Evolutionary conservation across 1,139 yeast species (phyloP).

Genomic region (Suhomyces panamericanus): DNA sequence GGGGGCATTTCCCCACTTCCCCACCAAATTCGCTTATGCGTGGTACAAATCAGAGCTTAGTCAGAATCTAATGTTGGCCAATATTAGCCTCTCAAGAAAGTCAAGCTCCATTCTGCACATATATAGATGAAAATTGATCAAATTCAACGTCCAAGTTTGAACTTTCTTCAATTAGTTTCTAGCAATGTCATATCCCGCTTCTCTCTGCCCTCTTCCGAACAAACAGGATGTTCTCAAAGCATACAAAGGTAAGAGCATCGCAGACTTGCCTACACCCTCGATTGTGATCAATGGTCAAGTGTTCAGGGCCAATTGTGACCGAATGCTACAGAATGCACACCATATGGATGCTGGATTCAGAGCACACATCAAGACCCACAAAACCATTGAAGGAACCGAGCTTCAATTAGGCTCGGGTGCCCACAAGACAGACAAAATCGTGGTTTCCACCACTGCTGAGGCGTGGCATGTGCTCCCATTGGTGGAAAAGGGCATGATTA

Average conservation of each 20-base stretch:
- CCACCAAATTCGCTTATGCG: not conserved
- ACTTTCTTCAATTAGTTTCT: no score
- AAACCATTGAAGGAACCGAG: slow-evolving; percentile 42
- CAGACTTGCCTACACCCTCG: slow-evolving; percentile 56
- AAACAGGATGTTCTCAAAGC: slow-evolving; percentile 23
- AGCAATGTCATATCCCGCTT: slow-evolving; percentile 9
- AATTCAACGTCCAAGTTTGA: not conserved
- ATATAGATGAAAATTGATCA: not conserved
- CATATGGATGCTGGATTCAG: slow-evolving; percentile 45
- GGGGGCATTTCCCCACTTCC: not conserved
- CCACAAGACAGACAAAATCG: slow-evolving; percentile 44
- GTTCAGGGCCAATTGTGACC: slow-evolving; percentile 28
- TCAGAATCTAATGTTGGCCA: no score
- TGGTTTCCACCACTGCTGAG: slow-evolving; percentile 73
- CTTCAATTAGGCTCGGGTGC: slow-evolving; percentile 29
- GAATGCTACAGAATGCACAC: slow-evolving; percentile 34
- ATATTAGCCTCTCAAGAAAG: no score
- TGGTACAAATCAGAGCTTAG: not conserved
- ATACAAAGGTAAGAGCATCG: slow-evolving; percentile 28
- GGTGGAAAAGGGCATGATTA: slow-evolving; percentile 46
- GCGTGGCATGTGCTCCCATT: slow-evolving; percentile 55
- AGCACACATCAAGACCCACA: slow-evolving; percentile 78
- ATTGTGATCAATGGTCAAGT: slow-evolving; percentile 41
- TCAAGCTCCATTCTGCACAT: not conserved
- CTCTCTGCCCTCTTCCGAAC: slow-evolving; percentile 24